phyloP scores from a whole-genome alignment of 441 rosid species.

The Gossypium schwendimanii region DNA sequence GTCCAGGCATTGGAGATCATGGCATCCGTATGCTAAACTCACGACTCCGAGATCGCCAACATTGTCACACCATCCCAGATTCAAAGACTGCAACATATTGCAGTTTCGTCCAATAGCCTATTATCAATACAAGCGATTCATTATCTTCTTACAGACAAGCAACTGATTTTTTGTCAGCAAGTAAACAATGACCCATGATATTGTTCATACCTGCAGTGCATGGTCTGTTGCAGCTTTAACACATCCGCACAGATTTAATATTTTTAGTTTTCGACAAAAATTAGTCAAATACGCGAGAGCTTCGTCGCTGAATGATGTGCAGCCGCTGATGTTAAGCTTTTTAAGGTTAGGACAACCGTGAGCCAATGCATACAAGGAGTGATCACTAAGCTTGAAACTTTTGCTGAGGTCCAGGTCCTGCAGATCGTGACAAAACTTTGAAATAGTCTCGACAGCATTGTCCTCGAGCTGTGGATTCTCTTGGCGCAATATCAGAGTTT shows the following conservation, averaged over 20 bases:
- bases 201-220: slow-evolving; percentile 59
- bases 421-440: slow-evolving; percentile 66
- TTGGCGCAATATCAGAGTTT: slow-evolving; percentile 65
- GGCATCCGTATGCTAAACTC: slow-evolving; percentile 85
- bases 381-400: slow-evolving; percentile 82
- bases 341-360: slow-evolving; percentile 75
- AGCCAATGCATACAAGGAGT: slow-evolving; percentile 63
- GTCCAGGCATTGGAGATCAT: slow-evolving; percentile 71
- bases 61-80: slow-evolving; percentile 93
- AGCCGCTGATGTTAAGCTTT: slow-evolving; percentile 88
- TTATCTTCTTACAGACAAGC: background rate
- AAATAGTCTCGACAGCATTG: slow-evolving; percentile 63
- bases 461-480: slow-evolving; percentile 84
- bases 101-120: slow-evolving; percentile 89
- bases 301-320: slow-evolving; percentile 57
- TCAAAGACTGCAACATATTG: slow-evolving; percentile 57
- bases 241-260: slow-evolving; percentile 84
- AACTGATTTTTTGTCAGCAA: background rate
- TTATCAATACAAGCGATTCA: slow-evolving; percentile 1
- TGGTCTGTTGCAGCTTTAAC: slow-evolving; percentile 67
- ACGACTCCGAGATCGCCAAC: slow-evolving; percentile 84
- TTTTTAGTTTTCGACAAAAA: slow-evolving; percentile 55
- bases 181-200: background rate
- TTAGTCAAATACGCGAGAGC: slow-evolving; percentile 52
- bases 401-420: slow-evolving; percentile 89